Percentiles rank a stretch among this genome's conserved stretches.
Evolutionary conservation across 352 stramenopile genomes (phyloP).

Genomic region (Pythium guiyangense): DNA sequence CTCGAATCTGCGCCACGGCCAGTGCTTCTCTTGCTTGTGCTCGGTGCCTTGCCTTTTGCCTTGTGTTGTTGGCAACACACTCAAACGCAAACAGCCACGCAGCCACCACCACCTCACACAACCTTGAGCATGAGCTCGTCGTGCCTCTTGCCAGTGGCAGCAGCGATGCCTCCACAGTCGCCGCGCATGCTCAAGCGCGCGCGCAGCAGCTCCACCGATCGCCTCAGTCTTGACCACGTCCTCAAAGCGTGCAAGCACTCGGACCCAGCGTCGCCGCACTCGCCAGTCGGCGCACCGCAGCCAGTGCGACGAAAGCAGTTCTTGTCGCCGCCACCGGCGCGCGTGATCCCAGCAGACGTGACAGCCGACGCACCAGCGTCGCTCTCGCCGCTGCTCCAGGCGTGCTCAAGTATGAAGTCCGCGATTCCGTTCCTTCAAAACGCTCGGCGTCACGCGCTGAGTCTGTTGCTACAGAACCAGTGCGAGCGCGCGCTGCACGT

Average conservation of each 20-base stretch:
- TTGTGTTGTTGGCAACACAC: too few relatives aligned
- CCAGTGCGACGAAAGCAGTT: background rate
- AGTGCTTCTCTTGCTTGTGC: too few relatives aligned
- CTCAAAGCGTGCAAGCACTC: constrained; percentile 64
- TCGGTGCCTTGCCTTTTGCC: too few relatives aligned
- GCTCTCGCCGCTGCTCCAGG: constrained; percentile 37
- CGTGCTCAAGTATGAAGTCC: constrained; percentile 54
- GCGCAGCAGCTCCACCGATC: constrained; percentile 40
- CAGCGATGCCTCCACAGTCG: constrained; percentile 12
- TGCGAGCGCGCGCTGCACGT: constrained; percentile 68
- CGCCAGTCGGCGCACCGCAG: constrained; percentile 13
- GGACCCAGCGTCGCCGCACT: constrained; percentile 42
- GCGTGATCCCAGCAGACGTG: constrained; percentile 6
- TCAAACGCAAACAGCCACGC: too few relatives aligned
- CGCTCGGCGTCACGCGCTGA: constrained; percentile 63
- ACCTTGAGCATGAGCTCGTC: constrained; percentile 48
- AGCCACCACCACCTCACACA: too few relatives aligned
- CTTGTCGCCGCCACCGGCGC: constrained; percentile 12
- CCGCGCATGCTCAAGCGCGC: constrained; percentile 50
- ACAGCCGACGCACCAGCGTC: background rate
- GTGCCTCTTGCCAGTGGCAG: constrained; percentile 40
- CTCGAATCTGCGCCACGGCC: background rate
- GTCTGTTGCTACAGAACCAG: constrained; percentile 65
- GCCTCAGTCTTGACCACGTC: constrained; percentile 42
- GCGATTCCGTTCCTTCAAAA: constrained; percentile 76